These are phyloP conservation scores for Pontederia crassipes DNA, from an alignment of 176 grass and related monocot species.

Conservation along the genomic window DNA sequence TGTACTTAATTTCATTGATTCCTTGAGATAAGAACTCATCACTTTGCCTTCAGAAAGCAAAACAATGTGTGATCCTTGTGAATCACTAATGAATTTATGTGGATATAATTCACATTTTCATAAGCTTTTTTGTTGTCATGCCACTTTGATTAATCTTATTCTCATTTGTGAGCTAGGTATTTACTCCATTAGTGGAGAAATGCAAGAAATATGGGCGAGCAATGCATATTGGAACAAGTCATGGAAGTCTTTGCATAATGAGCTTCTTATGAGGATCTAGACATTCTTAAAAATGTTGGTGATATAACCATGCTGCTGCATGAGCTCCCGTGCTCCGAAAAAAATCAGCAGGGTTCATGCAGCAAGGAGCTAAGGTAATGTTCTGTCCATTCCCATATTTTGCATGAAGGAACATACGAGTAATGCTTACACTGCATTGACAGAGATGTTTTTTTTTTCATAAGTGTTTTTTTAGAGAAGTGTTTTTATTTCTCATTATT, in stretches of 20 bases:
- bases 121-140: no score
- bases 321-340: conserved; percentile 60
- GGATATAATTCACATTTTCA: no score
- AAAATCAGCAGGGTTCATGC: conserved; percentile 77
- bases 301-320: conserved; percentile 84
- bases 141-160: background rate
- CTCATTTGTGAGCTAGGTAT: conserved; percentile 39
- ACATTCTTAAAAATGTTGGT: conserved; percentile 60
- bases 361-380: conserved; percentile 72
- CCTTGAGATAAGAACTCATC: no score
- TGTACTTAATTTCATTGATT: no score
- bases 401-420: conserved; percentile 45
- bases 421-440: conserved; percentile 10
- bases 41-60: no score
- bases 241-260: conserved; percentile 99
- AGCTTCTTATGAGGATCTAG: conserved; percentile 66
- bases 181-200: conserved; percentile 94
- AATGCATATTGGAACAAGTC: conserved; percentile 90
- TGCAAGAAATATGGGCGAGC: conserved; percentile 96
- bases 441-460: no score
- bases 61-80: no score
- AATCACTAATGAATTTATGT: no score
- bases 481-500: background rate
- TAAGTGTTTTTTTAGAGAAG: no score
- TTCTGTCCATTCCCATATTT: background rate